Percentiles rank a stretch among this genome's conserved stretches.
These are phyloP conservation scores for Neurospora sp. DNA, from an alignment of 2,329 filamentous ascomycete species.

Conservation along the genomic window DNA sequence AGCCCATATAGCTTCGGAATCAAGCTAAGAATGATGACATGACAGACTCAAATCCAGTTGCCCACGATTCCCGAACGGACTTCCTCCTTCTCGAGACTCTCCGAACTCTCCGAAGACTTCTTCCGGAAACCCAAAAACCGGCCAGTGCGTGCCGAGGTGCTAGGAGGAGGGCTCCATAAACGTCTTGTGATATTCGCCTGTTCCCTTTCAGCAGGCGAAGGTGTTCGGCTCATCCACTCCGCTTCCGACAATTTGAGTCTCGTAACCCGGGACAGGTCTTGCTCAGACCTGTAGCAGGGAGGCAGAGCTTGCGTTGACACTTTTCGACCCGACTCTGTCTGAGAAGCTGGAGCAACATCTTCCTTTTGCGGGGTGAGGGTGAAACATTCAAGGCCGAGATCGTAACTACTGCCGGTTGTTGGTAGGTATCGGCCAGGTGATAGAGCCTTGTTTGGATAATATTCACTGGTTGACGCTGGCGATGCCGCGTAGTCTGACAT, in stretches of 20 bases:
- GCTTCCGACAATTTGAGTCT: conserved; percentile 7
- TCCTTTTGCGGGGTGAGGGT: conserved; percentile 6
- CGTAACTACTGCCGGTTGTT: conserved; percentile 13
- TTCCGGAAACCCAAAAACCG: neutral
- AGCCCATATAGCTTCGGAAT: neutral
- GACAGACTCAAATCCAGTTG: neutral
- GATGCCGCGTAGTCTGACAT: conserved; percentile 18
- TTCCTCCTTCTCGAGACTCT: neutral
- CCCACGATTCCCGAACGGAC: neutral
- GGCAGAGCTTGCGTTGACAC: conserved; percentile 1
- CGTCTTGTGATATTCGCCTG: neutral
- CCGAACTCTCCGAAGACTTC: neutral
- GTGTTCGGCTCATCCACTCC: conserved; percentile 14
- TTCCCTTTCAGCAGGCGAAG: conserved; percentile 9
- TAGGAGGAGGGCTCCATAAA: conserved; percentile 2
- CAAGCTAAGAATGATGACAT: neutral
- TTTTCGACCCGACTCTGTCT: neutral
- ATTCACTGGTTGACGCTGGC: conserved; percentile 10
- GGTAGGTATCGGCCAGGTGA: conserved; percentile 11
- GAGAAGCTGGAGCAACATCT: neutral
- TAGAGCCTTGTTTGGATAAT: neutral
- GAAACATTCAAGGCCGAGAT: conserved; percentile 10
- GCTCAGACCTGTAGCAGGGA: neutral
- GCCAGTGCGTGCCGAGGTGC: neutral
- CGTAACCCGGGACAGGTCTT: neutral